Evolutionary conservation across 176 grass and related monocot genomes (phyloP), one percentile per base, ranked within the genome.

Genomic region (Aegilops umbellulata): DNA sequence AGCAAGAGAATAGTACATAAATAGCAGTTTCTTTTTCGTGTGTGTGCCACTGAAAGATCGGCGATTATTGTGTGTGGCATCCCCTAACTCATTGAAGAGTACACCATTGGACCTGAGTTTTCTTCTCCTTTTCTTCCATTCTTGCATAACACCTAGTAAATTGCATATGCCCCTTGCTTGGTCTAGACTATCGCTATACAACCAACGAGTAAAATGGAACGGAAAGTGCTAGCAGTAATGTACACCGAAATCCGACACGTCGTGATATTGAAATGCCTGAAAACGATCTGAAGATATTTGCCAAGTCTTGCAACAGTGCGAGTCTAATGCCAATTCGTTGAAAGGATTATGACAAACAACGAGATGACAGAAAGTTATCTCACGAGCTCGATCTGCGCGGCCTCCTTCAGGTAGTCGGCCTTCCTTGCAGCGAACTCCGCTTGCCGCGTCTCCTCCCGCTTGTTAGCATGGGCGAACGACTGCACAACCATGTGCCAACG

Each of bases 401-500:
- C 46, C 76, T 85, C n/a, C 34, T 67, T 89, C 81, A 88, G 83
- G 14, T 79, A 82, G 76, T 98, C 93, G 5, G 79, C 17, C 78
- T 89, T 91, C 93, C 86, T 98, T 19, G 60, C 82, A 4, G 60
- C 47, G 27, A 84, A 51, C 30, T 98, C 92, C 61, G 49, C 32
- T 70, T 88, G 88, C 72, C 60, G 88, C 5, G 88, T 95, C 64
- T 98, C 91, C 88, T 98, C 91, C 91, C 72, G 66, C 83, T 94
- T 92, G 80, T 64, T 94, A 84, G 92, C 66, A 47, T 91, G 32
- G 58, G 95, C 96, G 79, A 98, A 98, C 38, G 89, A 36, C 97
- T 95, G 85, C 69, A 70, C 20, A 77, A 0, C 66, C 66, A 90
- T 39, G 66, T 19, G 24, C 35, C 10, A 46, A 86, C 27, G 39